These are phyloP conservation scores for Lepiota venenata DNA, from an alignment of 768 basidiomycete species.

Conservation along the genomic window DNA sequence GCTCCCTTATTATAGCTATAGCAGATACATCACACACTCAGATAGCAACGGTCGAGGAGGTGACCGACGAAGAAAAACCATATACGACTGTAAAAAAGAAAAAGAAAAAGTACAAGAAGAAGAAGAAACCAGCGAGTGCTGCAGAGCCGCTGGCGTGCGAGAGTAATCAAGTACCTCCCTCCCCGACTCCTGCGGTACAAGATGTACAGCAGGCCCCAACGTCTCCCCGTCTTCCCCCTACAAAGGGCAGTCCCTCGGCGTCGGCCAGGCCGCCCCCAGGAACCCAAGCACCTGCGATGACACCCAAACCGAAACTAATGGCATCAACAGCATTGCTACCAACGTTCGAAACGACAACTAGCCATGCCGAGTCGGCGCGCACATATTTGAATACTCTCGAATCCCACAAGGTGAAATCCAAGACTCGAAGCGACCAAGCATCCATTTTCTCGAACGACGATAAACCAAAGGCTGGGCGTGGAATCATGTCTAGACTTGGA, in stretches of 20 bases:
- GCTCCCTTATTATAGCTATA: not conserved
- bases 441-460: slow-evolving; percentile 44
- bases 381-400: slow-evolving; percentile 58
- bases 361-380: slow-evolving; percentile 62
- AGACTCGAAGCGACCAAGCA: slow-evolving; percentile 61
- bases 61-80: slow-evolving; percentile 63
- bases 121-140: slow-evolving; percentile 60
- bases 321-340: slow-evolving; percentile 31
- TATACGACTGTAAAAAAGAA: slow-evolving; percentile 37
- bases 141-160: slow-evolving; percentile 18
- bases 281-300: slow-evolving; percentile 6
- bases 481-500: slow-evolving; percentile 52
- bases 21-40: slow-evolving; percentile 25
- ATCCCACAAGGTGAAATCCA: slow-evolving; percentile 59
- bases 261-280: slow-evolving; percentile 19
- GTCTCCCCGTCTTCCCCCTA: slow-evolving; percentile 12
- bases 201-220: not conserved
- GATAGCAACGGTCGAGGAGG: slow-evolving; percentile 65
- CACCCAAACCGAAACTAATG: slow-evolving; percentile 19
- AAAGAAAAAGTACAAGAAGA: slow-evolving; percentile 76
- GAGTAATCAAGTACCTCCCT: slow-evolving; percentile 16
- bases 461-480: slow-evolving; percentile 29
- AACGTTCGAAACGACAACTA: slow-evolving; percentile 40
- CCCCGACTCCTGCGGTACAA: slow-evolving; percentile 17
- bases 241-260: not conserved